These are phyloP conservation scores for Leucocoprinus sp. DNA, from an alignment of 768 basidiomycete genomes.

Conservation along the genomic window DNA sequence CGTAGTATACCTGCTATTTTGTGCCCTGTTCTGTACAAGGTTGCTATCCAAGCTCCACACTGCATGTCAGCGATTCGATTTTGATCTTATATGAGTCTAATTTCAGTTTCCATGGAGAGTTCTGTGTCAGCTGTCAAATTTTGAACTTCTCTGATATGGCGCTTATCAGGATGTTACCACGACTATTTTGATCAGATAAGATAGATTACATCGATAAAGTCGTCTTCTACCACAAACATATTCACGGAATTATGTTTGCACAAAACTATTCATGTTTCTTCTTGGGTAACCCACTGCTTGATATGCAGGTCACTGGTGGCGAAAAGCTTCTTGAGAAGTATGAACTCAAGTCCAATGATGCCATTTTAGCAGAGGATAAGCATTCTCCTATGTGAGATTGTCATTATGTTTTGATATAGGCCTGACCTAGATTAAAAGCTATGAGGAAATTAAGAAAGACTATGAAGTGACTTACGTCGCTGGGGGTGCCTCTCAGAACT, in stretches of 20 bases:
- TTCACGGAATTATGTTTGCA: constrained; percentile 27
- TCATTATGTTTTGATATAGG: not conserved
- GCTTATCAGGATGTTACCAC: not conserved
- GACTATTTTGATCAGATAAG: constrained; percentile 9
- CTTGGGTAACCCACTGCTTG: constrained; percentile 93
- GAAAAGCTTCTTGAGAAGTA: constrained; percentile 86
- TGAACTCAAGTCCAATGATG: constrained; percentile 86
- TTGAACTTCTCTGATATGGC: not conserved
- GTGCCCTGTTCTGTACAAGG: not conserved
- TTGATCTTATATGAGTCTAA: constrained; percentile 2
- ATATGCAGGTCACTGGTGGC: constrained; percentile 87
- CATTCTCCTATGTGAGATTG: constrained; percentile 72
- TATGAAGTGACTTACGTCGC: constrained; percentile 85
- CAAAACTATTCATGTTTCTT: constrained; percentile 66
- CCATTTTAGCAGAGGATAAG: constrained; percentile 87
- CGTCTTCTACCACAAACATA: not conserved
- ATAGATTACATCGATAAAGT: constrained; percentile 8
- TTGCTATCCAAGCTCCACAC: not conserved
- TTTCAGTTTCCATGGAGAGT: not conserved
- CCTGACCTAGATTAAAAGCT: constrained; percentile 40
- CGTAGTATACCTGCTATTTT: not conserved
- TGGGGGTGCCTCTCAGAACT: constrained; percentile 95
- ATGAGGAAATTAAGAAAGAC: constrained; percentile 77
- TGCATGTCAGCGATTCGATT: not conserved
- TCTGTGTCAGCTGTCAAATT: not conserved